Evolutionary conservation across 495 filamentous ascomycete genomes (phyloP).

Genomic region (Hyaloscypha variabilis): DNA sequence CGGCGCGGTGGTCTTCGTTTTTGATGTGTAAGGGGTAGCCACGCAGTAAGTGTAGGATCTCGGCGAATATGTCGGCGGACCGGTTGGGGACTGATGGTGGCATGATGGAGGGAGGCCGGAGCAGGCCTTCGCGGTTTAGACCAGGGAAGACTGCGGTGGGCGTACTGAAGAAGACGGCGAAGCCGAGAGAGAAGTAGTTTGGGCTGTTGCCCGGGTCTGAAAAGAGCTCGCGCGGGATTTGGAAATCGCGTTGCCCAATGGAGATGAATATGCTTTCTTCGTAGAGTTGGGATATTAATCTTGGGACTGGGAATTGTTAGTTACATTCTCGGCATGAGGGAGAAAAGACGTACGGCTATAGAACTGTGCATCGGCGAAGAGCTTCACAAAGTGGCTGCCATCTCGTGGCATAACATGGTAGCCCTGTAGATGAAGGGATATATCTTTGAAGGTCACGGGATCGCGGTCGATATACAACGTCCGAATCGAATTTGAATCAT

Average conservation of each 20-base stretch:
- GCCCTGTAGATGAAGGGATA: conserved; percentile 89
- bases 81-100: conserved; percentile 82
- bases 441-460: conserved; percentile 85
- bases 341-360: conserved; percentile 67
- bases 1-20: conserved; percentile 74
- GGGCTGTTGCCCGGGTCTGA: conserved; percentile 81
- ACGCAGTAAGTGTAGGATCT: conserved; percentile 81
- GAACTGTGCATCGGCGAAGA: conserved; percentile 96
- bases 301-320: conserved; percentile 56
- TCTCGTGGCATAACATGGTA: conserved; percentile 87
- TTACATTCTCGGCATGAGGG: not conserved
- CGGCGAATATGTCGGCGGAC: conserved; percentile 76
- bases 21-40: conserved; percentile 87
- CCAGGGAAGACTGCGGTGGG: conserved; percentile 86
- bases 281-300: conserved; percentile 91
- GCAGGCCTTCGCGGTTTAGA: conserved; percentile 74
- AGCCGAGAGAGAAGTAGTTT: conserved; percentile 95
- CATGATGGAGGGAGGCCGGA: conserved; percentile 84
- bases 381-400: conserved; percentile 81
- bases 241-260: conserved; percentile 83
- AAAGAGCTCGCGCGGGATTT: conserved; percentile 89
- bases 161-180: conserved; percentile 83
- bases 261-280: conserved; percentile 90
- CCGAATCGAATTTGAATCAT: conserved; percentile 48
- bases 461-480: conserved; percentile 97